Evolutionary conservation across 2,329 filamentous ascomycete species (phyloP).

Genomic region (Xylariaceae sp.): DNA sequence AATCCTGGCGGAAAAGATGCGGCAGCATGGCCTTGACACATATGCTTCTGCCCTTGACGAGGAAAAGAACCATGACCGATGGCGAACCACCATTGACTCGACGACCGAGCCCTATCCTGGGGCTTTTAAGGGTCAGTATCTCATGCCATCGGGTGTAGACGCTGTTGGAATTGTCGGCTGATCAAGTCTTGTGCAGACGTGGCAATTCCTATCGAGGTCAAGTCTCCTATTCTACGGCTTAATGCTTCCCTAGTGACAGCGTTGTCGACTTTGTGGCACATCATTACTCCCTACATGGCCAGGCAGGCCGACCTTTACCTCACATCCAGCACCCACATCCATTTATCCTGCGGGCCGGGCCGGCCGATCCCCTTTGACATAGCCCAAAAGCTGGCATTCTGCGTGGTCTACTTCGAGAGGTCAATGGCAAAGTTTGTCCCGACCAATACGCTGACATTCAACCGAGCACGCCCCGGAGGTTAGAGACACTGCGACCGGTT

Average conservation of each 20-base stretch:
- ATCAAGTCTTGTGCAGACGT: background rate
- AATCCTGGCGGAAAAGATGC: conserved; percentile 1
- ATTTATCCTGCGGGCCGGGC: conserved; percentile 1
- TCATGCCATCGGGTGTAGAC: background rate
- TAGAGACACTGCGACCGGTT: conserved; percentile 7
- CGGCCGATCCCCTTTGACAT: background rate
- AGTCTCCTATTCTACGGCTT: conserved; percentile 2
- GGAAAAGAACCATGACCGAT: background rate
- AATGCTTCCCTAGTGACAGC: background rate
- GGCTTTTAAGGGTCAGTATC: background rate
- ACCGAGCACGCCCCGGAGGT: conserved; percentile 2
- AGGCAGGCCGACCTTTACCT: conserved; percentile 3
- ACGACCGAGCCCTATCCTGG: background rate
- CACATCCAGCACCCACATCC: conserved; percentile 8
- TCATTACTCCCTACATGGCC: background rate
- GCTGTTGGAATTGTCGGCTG: background rate
- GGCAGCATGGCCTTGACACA: background rate
- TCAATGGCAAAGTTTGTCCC: conserved; percentile 7
- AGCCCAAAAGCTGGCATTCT: conserved; percentile 11
- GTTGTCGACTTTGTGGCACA: conserved; percentile 3
- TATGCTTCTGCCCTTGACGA: background rate
- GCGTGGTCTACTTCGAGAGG: conserved; percentile 11
- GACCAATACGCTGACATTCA: background rate
- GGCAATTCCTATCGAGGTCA: conserved; percentile 5
- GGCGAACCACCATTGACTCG: conserved; percentile 8